Evolutionary conservation across 2,329 filamentous ascomycete genomes (phyloP).

Genomic region (Alternaria arbusti): DNA sequence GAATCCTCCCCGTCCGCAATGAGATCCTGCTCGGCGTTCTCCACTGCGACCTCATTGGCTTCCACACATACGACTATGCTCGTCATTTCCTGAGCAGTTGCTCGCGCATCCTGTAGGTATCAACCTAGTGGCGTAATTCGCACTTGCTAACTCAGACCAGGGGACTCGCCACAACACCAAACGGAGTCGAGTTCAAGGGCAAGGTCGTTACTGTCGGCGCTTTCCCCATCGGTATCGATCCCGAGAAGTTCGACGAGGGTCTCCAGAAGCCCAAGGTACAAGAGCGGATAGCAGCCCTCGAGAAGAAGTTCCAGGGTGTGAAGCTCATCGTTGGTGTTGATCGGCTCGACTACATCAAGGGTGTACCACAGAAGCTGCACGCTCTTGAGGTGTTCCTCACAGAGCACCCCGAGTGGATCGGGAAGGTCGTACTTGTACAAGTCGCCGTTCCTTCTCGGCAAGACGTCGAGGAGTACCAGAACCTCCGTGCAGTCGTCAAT

Average conservation of each 20-base stretch:
- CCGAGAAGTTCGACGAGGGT: constrained; percentile 92
- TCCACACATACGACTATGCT: constrained; percentile 99
- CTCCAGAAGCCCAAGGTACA: constrained; percentile 85
- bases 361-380: constrained; percentile 95
- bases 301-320: constrained; percentile 91
- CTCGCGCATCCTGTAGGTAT: constrained; percentile 80
- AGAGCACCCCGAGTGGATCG: constrained; percentile 97
- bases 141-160: constrained; percentile 39
- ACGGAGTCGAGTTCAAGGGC: constrained; percentile 88
- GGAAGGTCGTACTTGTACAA: constrained; percentile 94
- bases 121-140: neutral
- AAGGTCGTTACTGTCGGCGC: constrained; percentile 91
- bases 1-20: constrained; percentile 91
- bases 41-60: constrained; percentile 93
- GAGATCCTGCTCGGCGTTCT: constrained; percentile 85
- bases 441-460: constrained; percentile 93
- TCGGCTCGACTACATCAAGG: constrained; percentile 97
- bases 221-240: constrained; percentile 97
- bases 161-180: constrained; percentile 80
- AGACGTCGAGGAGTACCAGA: constrained; percentile 98
- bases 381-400: constrained; percentile 96
- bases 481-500: constrained; percentile 92
- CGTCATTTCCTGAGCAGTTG: constrained; percentile 96
- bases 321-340: constrained; percentile 98
- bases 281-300: constrained; percentile 82